A percentile compares a stretch with the other conserved stretches of the same genome.
Evolutionary conservation across 495 filamentous ascomycete genomes (phyloP).

Genomic region (Hypoxylon crocopeplum): DNA sequence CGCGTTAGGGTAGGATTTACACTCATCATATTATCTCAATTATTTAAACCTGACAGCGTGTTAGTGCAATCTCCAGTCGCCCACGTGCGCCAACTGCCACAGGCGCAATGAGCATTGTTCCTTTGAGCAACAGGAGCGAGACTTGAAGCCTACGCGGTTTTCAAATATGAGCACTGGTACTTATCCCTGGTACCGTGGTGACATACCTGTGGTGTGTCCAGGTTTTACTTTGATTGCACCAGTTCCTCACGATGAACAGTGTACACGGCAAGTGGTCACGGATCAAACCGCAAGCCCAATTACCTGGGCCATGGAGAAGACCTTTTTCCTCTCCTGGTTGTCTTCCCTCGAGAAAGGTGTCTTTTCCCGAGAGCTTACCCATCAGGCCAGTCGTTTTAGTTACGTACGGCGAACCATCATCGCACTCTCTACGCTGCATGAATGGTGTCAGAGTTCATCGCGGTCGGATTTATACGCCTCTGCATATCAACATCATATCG

Average conservation of each 20-base stretch:
- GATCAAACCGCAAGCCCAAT: not conserved
- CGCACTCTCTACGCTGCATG: constrained; percentile 20
- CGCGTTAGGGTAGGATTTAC: constrained; percentile 29
- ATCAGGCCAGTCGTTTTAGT: constrained; percentile 12
- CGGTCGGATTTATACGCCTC: constrained; percentile 5
- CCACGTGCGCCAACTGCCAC: constrained; percentile 33
- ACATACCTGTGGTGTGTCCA: no score
- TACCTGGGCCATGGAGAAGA: constrained; percentile 14
- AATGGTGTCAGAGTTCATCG: constrained; percentile 7
- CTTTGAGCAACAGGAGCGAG: constrained; percentile 4
- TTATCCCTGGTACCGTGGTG: not conserved
- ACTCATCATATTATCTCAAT: not conserved
- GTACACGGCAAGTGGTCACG: not conserved
- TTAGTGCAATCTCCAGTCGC: constrained; percentile 35
- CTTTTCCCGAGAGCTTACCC: constrained; percentile 6
- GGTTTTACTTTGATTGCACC: not conserved
- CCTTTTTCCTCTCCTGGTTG: constrained; percentile 13
- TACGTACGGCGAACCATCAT: constrained; percentile 19
- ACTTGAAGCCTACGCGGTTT: not conserved
- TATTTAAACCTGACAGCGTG: not conserved
- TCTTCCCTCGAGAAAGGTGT: not conserved
- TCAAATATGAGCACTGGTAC: not conserved
- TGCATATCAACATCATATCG: constrained; percentile 29
- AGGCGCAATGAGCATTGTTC: constrained; percentile 35
- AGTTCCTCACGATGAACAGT: not conserved